Evolutionary conservation across 1,284 basidiomycete genomes (phyloP).

Genomic region (Ustilago nuda): DNA sequence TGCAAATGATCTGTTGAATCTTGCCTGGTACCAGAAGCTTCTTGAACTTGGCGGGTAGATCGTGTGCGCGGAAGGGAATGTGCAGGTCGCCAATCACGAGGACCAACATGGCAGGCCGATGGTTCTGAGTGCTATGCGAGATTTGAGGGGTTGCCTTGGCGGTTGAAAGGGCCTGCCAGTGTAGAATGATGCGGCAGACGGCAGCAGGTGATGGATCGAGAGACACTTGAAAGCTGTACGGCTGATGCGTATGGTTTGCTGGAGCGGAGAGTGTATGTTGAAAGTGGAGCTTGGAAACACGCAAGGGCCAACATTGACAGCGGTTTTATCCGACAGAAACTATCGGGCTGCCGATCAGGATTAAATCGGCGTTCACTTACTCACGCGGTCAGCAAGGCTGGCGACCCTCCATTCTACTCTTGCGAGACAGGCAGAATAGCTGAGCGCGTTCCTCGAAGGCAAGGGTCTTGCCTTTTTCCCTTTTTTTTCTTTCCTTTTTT

Average conservation of each 20-base stretch:
- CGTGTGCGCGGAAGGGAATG: constrained; percentile 74
- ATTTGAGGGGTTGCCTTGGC: no score
- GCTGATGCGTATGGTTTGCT: not conserved
- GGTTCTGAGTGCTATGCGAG: no score
- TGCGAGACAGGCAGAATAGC: not conserved
- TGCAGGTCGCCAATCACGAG: constrained; percentile 67
- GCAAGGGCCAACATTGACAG: constrained; percentile 12
- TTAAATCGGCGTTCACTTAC: not conserved
- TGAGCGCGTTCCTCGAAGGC: constrained; percentile 6
- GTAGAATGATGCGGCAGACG: not conserved
- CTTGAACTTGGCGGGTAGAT: constrained; percentile 94
- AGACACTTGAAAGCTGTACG: not conserved
- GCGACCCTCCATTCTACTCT: not conserved
- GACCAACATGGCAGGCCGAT: constrained; percentile 54
- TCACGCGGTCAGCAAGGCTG: constrained; percentile 7
- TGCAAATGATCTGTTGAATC: constrained; percentile 97
- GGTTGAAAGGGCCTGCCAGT: no score
- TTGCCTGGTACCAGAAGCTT: constrained; percentile 94
- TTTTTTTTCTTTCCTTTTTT: not conserved
- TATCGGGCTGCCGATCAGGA: not conserved
- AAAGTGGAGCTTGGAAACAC: constrained; percentile 18
- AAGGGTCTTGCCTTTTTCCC: constrained; percentile 3
- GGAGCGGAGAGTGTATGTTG: not conserved
- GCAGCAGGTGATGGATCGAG: not conserved
- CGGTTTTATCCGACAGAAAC: not conserved